Evolutionary conservation across 768 basidiomycete species (phyloP).

Genomic region (Termitomyces sp.): DNA sequence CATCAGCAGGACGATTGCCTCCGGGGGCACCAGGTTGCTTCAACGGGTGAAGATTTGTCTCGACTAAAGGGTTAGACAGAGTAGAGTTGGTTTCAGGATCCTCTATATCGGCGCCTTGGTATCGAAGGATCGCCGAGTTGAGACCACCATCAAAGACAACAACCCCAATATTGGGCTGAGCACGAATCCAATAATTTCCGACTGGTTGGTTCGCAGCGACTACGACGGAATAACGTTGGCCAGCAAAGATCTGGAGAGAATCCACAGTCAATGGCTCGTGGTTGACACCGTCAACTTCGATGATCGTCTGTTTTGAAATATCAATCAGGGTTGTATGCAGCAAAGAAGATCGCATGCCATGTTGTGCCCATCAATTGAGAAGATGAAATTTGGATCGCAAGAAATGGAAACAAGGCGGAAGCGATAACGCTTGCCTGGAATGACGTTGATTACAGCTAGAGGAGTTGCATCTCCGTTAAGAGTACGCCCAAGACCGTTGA

Average conservation of each 20-base stretch:
- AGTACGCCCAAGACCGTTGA: conserved; percentile 1
- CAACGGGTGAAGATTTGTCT: neutral
- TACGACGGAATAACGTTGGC: neutral
- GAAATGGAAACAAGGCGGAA: conserved; percentile 29
- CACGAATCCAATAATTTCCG: conserved; percentile 3
- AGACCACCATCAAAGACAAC: neutral
- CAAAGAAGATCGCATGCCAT: conserved; percentile 18
- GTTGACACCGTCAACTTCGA: conserved; percentile 5
- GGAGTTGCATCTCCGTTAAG: conserved; percentile 11
- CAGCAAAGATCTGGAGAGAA: neutral
- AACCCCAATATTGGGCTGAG: neutral
- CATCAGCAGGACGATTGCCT: neutral
- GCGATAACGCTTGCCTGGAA: conserved; percentile 29
- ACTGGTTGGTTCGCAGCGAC: neutral
- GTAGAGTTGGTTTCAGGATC: neutral
- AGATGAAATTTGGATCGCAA: conserved; percentile 32
- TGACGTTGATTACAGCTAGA: conserved; percentile 31
- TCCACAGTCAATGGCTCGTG: neutral
- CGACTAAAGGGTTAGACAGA: neutral
- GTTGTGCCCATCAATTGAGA: conserved; percentile 41
- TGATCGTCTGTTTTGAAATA: neutral
- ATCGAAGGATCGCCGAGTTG: conserved; percentile 8
- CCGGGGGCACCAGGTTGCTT: neutral
- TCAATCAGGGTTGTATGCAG: neutral
- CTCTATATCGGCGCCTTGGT: neutral